These are phyloP conservation scores for Globisporangium viniferum DNA, from an alignment of 352 stramenopile species.

Conservation along the genomic window DNA sequence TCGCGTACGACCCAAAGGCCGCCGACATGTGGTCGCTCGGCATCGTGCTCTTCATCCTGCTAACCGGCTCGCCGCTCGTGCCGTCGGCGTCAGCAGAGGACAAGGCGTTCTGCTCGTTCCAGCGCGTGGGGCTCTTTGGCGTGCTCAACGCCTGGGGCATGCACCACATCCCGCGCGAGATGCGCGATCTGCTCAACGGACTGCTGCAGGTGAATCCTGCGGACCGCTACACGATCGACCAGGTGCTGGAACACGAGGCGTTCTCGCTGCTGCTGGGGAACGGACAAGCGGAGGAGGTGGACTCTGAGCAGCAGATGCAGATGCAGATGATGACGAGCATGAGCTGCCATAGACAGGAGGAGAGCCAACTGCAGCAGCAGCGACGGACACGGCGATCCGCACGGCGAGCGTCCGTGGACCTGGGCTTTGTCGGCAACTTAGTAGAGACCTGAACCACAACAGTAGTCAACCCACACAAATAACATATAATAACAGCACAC, in stretches of 20 bases:
- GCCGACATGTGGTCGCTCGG: conserved; percentile 59
- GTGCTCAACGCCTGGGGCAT: conserved; percentile 34
- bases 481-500: not conserved
- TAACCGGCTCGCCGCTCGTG: conserved; percentile 45
- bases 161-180: conserved; percentile 5
- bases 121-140: conserved; percentile 22
- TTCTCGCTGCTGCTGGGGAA: not conserved
- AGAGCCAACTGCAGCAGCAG: not conserved
- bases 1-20: conserved; percentile 24
- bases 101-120: conserved; percentile 30
- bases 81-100: conserved; percentile 28
- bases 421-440: not conserved
- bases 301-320: not conserved
- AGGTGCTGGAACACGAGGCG: conserved; percentile 1
- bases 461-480: not conserved
- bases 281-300: not conserved
- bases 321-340: not conserved
- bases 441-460: conserved; percentile 2
- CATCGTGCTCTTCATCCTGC: conserved; percentile 57
- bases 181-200: conserved; percentile 3
- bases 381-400: not conserved
- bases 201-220: conserved; percentile 33
- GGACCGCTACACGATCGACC: not conserved
- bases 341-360: not conserved
- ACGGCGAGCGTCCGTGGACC: not conserved